These are phyloP conservation scores for Eimeria maxima DNA, from an alignment of 169 alveolate species.

Conservation along the genomic window DNA sequence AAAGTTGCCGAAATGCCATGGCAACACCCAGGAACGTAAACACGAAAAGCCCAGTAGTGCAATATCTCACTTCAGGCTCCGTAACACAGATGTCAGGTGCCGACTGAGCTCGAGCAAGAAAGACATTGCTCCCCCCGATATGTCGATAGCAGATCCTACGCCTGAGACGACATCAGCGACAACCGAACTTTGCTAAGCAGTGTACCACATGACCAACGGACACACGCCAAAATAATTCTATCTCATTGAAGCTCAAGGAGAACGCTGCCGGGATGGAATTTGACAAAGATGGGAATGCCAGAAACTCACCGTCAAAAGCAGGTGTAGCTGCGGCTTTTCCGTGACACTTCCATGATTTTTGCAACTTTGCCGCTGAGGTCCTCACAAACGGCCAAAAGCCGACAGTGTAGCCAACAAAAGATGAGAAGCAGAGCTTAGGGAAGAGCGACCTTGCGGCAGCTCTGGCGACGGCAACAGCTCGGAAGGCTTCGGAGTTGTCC, in stretches of 20 bases:
- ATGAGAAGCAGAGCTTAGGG: conserved; percentile 22
- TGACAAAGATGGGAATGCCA: background rate
- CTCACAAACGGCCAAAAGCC: conserved; percentile 70
- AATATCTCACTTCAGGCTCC: conserved; percentile 7
- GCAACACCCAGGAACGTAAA: background rate
- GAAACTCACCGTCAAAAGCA: background rate
- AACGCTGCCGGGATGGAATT: background rate
- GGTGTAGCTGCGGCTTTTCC: background rate
- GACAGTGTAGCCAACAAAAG: conserved; percentile 59
- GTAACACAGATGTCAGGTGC: background rate
- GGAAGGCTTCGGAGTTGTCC: background rate
- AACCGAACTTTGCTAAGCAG: background rate
- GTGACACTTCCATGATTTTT: conserved; percentile 28
- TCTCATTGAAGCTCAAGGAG: background rate
- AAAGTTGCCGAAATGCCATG: background rate
- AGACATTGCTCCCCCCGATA: conserved; percentile 66
- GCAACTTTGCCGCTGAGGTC: conserved; percentile 6
- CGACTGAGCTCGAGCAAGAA: conserved; percentile 46
- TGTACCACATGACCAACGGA: background rate
- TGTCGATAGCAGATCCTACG: background rate
- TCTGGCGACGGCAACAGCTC: conserved; percentile 26
- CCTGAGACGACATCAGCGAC: conserved; percentile 24
- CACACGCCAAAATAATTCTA: background rate
- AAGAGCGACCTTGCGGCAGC: conserved; percentile 33
- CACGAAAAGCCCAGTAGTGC: background rate